Percentiles rank a stretch among this genome's conserved stretches.
phyloP scores from a whole-genome alignment of 805 yeast species.

The Ogataea saltuana region DNA sequence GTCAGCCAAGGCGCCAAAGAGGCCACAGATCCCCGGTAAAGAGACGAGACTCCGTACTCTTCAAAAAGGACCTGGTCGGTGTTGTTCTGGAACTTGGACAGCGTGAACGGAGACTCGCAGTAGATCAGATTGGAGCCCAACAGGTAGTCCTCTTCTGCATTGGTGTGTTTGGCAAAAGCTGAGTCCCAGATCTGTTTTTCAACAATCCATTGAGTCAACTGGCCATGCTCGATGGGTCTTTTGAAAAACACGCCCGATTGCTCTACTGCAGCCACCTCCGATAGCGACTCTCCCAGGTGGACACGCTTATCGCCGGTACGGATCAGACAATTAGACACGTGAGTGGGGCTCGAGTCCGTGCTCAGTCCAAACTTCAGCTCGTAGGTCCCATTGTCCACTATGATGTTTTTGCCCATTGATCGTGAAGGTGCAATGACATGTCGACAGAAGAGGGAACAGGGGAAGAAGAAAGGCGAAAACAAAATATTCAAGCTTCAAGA shows the following conservation, averaged over 20 bases:
- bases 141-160: conserved; percentile 42
- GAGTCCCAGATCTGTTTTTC: conserved; percentile 92
- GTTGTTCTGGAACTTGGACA: conserved; percentile 78
- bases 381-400: conserved; percentile 90
- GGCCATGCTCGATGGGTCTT: conserved; percentile 88
- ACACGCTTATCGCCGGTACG: conserved; percentile 74
- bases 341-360: conserved; percentile 43
- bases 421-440: neutral
- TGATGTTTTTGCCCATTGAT: conserved; percentile 37
- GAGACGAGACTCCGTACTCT: conserved; percentile 77
- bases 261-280: conserved; percentile 52
- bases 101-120: conserved; percentile 78
- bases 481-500: neutral
- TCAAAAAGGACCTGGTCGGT: conserved; percentile 93
- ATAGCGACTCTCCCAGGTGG: conserved; percentile 60
- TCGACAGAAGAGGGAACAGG: neutral
- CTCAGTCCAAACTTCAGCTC: conserved; percentile 67
- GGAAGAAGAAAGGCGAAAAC: neutral
- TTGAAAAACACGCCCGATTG: conserved; percentile 71
- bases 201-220: conserved; percentile 86
- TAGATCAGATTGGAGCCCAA: conserved; percentile 62
- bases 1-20: conserved; percentile 65
- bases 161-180: conserved; percentile 45
- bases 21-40: conserved; percentile 66
- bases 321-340: conserved; percentile 68